Evolutionary conservation across 306 rosid genomes (phyloP).

Genomic region (Vigna radiata): DNA sequence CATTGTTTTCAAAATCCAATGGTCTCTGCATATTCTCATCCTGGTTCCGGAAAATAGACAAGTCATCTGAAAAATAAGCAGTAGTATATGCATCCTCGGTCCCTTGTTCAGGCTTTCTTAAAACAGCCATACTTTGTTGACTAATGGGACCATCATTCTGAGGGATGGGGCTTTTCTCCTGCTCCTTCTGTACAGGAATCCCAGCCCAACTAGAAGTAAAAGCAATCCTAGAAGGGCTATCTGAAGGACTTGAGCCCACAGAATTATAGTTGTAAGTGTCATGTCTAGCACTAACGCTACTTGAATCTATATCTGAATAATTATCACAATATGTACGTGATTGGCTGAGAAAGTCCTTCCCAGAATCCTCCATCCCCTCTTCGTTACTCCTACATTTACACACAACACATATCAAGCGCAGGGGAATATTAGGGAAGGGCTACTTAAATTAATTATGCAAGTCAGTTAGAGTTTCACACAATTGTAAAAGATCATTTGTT

Average conservation of each 20-base stretch:
- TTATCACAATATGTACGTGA: slow-evolving; percentile 74
- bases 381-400: slow-evolving; percentile 76
- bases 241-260: slow-evolving; percentile 73
- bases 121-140: slow-evolving; percentile 70
- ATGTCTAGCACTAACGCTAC: slow-evolving; percentile 82
- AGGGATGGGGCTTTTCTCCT: slow-evolving; percentile 55
- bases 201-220: slow-evolving; percentile 65
- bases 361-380: slow-evolving; percentile 75
- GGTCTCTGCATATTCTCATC: slow-evolving; percentile 65
- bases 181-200: slow-evolving; percentile 68
- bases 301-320: slow-evolving; percentile 72
- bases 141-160: slow-evolving; percentile 53
- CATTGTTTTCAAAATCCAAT: slow-evolving; percentile 88
- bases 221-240: slow-evolving; percentile 80
- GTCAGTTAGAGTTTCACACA: slow-evolving; percentile 11
- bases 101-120: slow-evolving; percentile 66
- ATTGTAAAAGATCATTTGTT: slow-evolving; percentile 14
- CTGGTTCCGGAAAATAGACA: slow-evolving; percentile 60
- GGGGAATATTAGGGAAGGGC: neutral
- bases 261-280: slow-evolving; percentile 61
- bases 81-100: slow-evolving; percentile 65
- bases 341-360: slow-evolving; percentile 71
- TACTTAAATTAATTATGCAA: slow-evolving; percentile 38
- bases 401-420: slow-evolving; percentile 33
- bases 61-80: slow-evolving; percentile 72